A percentile compares a stretch with the other conserved stretches of the same genome.
Conservation (phyloP, 371 early-diverging fungal species). For the Mucor indicus region DNA sequence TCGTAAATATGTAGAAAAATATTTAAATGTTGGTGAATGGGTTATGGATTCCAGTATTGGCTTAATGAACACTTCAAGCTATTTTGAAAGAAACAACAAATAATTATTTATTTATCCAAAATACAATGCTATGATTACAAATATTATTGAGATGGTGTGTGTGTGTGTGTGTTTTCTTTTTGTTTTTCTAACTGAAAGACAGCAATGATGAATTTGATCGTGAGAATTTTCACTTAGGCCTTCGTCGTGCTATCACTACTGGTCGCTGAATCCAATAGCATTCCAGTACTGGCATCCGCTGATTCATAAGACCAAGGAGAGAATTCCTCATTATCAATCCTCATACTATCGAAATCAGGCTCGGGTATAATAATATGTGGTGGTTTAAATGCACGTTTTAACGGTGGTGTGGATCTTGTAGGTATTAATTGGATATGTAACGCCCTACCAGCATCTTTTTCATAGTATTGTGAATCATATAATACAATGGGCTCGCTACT, state of each 20-base stretch:
- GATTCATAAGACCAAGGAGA: conserved; percentile 18
- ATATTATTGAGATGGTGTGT: too few relatives aligned
- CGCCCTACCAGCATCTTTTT: conserved; percentile 18
- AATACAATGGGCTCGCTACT: conserved; percentile 19
- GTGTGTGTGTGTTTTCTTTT: too few relatives aligned
- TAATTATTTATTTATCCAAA: too few relatives aligned
- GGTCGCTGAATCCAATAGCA: too few relatives aligned
- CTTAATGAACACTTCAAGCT: conserved; percentile 53
- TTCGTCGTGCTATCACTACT: too few relatives aligned
- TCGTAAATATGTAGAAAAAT: conserved; percentile 51
- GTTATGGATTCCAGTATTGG: conserved; percentile 57
- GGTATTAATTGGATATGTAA: conserved; percentile 18
- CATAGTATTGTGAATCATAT: conserved; percentile 23
- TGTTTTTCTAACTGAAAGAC: too few relatives aligned
- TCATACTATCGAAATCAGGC: conserved; percentile 9
- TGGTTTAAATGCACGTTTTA: conserved; percentile 18
- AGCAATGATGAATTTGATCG: too few relatives aligned
- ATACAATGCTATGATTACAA: too few relatives aligned
- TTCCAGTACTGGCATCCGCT: too few relatives aligned
- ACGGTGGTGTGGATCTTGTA: conserved; percentile 20
- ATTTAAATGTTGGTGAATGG: conserved; percentile 69
- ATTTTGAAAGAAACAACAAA: conserved; percentile 63
- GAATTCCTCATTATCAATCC: conserved; percentile 11
- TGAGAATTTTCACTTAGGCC: too few relatives aligned
- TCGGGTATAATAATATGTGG: conserved; percentile 17